Conservation (phyloP, 1,139 yeast genomes). For the Lodderomyces theae region DNA sequence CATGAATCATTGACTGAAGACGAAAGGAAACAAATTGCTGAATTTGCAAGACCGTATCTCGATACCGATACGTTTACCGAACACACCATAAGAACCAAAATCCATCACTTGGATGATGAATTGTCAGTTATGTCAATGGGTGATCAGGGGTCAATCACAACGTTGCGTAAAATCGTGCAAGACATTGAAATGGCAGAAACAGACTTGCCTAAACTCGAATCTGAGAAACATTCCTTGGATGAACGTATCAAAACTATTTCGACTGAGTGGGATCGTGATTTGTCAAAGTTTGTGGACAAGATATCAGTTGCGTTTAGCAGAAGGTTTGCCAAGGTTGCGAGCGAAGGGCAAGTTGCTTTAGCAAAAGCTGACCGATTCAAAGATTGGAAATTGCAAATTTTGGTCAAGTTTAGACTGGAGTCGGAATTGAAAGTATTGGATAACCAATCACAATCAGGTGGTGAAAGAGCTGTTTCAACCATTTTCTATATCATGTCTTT, state of each 20-base stretch:
- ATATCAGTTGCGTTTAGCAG: constrained; percentile 64
- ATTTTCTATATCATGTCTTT: constrained; percentile 86
- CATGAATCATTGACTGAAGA: constrained; percentile 42
- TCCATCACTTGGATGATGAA: constrained; percentile 38
- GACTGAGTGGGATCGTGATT: constrained; percentile 56
- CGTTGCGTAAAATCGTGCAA: constrained; percentile 27
- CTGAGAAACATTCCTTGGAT: constrained; percentile 24
- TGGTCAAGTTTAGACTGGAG: constrained; percentile 80
- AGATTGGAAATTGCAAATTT: constrained; percentile 82
- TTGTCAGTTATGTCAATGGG: constrained; percentile 37
- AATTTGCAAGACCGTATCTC: constrained; percentile 44
- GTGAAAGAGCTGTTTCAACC: constrained; percentile 95
- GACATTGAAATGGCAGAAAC: constrained; percentile 30
- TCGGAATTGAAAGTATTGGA: constrained; percentile 70
- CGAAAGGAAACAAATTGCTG: constrained; percentile 39
- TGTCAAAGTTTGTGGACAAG: constrained; percentile 46
- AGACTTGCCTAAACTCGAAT: constrained; percentile 34
- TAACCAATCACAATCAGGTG: constrained; percentile 92
- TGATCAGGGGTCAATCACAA: constrained; percentile 36
- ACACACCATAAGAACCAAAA: constrained; percentile 27
- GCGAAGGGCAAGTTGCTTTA: constrained; percentile 76
- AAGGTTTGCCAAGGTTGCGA: constrained; percentile 72
- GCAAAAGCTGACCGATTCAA: constrained; percentile 53
- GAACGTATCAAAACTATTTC: constrained; percentile 39
- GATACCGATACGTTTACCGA: constrained; percentile 44